Conservation (phyloP, 306 rosid genomes). For the Dalbergia cochinchinensis region DNA sequence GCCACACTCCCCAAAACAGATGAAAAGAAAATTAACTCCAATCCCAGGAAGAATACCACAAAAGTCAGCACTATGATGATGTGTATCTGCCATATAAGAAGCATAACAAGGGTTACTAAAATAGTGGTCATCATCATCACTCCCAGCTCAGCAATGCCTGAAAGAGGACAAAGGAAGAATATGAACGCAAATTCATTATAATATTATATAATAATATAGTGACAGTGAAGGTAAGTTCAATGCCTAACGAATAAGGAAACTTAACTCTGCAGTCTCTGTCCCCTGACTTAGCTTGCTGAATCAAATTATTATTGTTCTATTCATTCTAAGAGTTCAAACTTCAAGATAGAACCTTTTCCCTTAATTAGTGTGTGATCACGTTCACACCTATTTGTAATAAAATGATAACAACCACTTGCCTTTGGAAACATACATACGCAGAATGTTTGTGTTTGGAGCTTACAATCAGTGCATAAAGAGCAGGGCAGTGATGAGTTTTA, state of each 20-base stretch:
- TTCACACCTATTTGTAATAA: not conserved
- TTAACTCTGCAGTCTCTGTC: not conserved
- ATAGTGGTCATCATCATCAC: constrained; percentile 98
- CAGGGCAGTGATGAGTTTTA: constrained; percentile 19
- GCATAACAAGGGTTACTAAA: constrained; percentile 94
- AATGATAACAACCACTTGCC: not conserved
- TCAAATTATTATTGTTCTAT: constrained; percentile 34
- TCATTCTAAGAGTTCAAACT: constrained; percentile 15
- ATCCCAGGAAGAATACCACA: constrained; percentile 77
- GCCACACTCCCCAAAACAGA: constrained; percentile 90
- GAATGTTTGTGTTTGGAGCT: constrained; percentile 29
- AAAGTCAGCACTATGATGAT: constrained; percentile 78
- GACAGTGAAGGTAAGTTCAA: constrained; percentile 25
- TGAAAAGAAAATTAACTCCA: constrained; percentile 88
- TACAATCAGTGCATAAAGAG: constrained; percentile 6
- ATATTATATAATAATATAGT: not conserved
- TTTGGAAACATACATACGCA: constrained; percentile 9
- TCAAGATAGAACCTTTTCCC: not conserved
- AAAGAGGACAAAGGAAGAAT: constrained; percentile 43
- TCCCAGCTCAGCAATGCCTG: constrained; percentile 98
- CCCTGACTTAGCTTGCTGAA: not conserved
- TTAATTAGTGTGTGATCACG: constrained; percentile 1
- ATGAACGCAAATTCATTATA: constrained; percentile 32
- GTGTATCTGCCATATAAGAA: constrained; percentile 97
- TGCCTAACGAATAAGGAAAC: constrained; percentile 28